Evolutionary conservation across 257 asterid genomes (phyloP).

Genomic region (Scutellaria barbata): DNA sequence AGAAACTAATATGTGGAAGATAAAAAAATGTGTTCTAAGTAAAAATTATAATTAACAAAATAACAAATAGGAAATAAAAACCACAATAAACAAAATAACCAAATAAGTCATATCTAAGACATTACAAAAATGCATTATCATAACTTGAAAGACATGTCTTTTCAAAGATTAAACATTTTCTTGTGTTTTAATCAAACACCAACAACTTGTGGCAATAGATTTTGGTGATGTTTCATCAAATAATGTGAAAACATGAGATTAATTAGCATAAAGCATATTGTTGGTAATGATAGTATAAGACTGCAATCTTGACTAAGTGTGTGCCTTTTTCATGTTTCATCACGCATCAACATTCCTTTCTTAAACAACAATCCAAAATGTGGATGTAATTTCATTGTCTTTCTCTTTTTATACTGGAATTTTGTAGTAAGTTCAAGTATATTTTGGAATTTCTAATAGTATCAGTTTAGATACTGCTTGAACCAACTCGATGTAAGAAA

Average conservation of each 20-base stretch:
- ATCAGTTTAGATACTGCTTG: too few relatives aligned
- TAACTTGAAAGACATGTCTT: not conserved
- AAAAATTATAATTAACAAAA: too few relatives aligned
- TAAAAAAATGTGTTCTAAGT: too few relatives aligned
- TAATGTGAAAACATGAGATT: not conserved
- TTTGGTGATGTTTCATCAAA: conserved; percentile 27
- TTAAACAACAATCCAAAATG: conserved; percentile 31
- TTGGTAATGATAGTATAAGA: conserved; percentile 17
- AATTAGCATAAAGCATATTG: conserved; percentile 12
- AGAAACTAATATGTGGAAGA: too few relatives aligned
- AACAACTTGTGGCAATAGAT: not conserved
- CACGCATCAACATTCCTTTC: conserved; percentile 33
- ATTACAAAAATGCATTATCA: too few relatives aligned
- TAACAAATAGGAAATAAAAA: too few relatives aligned
- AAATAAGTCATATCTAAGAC: too few relatives aligned
- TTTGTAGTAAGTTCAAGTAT: too few relatives aligned
- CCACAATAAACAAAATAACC: too few relatives aligned
- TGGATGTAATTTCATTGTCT: conserved; percentile 41
- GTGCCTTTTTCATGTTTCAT: not conserved
- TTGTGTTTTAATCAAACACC: conserved; percentile 19
- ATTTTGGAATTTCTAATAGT: too few relatives aligned
- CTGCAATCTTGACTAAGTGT: conserved; percentile 23
- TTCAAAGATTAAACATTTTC: conserved; percentile 6
- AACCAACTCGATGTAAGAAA: too few relatives aligned
- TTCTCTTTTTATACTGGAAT: not conserved